These are phyloP conservation scores for Ophiostoma perfectum DNA, from an alignment of 2,329 filamentous ascomycete species.

Conservation along the genomic window DNA sequence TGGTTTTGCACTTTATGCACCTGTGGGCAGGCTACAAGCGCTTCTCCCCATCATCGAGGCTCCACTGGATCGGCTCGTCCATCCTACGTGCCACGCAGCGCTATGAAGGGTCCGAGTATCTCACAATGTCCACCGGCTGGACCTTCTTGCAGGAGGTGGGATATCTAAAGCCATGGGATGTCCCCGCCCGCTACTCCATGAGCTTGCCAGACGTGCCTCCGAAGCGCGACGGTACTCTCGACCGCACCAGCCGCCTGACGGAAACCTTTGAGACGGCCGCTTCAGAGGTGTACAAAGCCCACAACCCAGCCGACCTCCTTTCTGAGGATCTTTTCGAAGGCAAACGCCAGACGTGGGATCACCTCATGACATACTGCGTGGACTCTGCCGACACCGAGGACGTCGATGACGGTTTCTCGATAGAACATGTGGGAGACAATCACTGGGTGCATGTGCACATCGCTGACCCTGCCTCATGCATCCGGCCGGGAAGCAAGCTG, in stretches of 20 bases:
- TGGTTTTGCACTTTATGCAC: conserved; percentile 63
- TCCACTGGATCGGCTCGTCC: conserved; percentile 58
- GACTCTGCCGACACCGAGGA: conserved; percentile 61
- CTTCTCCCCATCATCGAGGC: conserved; percentile 47
- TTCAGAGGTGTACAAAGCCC: not conserved
- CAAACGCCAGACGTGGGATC: conserved; percentile 55
- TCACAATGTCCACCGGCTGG: conserved; percentile 48
- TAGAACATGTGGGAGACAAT: conserved; percentile 51
- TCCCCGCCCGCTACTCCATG: conserved; percentile 56
- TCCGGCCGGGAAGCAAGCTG: conserved; percentile 54
- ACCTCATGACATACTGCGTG: conserved; percentile 58
- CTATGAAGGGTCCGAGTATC: conserved; percentile 48
- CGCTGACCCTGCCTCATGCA: conserved; percentile 70
- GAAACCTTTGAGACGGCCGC: not conserved
- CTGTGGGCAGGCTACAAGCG: conserved; percentile 57
- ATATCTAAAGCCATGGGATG: conserved; percentile 64
- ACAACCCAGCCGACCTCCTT: not conserved
- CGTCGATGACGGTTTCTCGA: conserved; percentile 73
- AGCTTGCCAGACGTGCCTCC: conserved; percentile 48
- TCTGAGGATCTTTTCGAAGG: conserved; percentile 43
- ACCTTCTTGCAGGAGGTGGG: conserved; percentile 72
- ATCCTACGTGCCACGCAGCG: conserved; percentile 57
- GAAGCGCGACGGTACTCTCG: conserved; percentile 40
- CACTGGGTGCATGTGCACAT: conserved; percentile 72
- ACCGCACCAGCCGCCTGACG: conserved; percentile 29